A percentile compares a stretch with the other conserved stretches of the same genome.
Evolutionary conservation across 2,329 filamentous ascomycete species (phyloP).

Genomic region (Penicillium psychrosexuale): DNA sequence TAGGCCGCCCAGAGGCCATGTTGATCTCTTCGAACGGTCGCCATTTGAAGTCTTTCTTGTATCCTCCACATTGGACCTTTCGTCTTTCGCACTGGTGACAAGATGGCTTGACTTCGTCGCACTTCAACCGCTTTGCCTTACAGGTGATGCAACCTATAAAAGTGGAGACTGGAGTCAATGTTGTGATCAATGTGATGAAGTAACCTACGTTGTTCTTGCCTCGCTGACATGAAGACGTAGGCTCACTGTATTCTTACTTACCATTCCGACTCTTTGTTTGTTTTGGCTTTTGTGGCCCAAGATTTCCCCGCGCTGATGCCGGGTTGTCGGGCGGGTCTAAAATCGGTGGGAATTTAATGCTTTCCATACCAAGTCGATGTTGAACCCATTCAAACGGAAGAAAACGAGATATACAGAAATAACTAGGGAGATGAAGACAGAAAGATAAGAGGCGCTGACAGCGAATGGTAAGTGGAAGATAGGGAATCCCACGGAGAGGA

Average conservation of each 20-base stretch:
- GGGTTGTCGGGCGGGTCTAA: conserved; percentile 31
- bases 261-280: conserved; percentile 74
- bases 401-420: neutral
- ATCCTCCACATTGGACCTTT: conserved; percentile 65
- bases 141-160: conserved; percentile 66
- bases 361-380: conserved; percentile 49
- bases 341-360: conserved; percentile 59
- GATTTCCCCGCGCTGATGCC: conserved; percentile 27
- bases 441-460: conserved; percentile 11
- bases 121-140: conserved; percentile 70
- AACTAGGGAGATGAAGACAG: neutral
- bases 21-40: conserved; percentile 64
- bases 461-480: conserved; percentile 14
- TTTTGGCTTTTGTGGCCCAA: conserved; percentile 56
- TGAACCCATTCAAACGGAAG: conserved; percentile 5
- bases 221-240: neutral
- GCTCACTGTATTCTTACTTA: conserved; percentile 35
- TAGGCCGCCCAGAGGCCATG: conserved; percentile 40
- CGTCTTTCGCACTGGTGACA: conserved; percentile 65
- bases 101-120: conserved; percentile 67
- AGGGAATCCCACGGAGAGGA: conserved; percentile 8
- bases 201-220: neutral
- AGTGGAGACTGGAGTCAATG: conserved; percentile 27
- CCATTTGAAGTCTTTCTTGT: conserved; percentile 76
- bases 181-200: neutral